Percentiles rank a stretch among this genome's conserved stretches.
These are phyloP conservation scores for Acidomyces sp. DNA, from an alignment of 495 filamentous ascomycete species.

Conservation along the genomic window DNA sequence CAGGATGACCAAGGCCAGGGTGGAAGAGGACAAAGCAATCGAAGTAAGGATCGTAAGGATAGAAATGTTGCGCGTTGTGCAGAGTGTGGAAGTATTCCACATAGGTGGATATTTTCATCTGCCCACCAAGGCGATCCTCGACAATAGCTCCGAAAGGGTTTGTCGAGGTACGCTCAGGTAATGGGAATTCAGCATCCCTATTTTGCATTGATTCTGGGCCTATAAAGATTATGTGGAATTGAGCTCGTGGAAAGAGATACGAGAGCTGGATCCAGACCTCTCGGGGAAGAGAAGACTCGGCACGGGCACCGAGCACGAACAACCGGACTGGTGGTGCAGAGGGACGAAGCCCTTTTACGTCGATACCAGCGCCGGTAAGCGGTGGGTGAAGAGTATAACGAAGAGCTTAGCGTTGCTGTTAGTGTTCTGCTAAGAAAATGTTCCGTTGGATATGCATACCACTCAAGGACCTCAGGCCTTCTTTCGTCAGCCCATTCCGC, in stretches of 20 bases:
- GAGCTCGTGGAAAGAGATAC: conserved; percentile 71
- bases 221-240: conserved; percentile 83
- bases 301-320: conserved; percentile 89
- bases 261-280: conserved; percentile 87
- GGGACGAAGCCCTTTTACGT: conserved; percentile 65
- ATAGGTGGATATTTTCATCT: conserved; percentile 90
- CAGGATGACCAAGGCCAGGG: conserved; percentile 86
- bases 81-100: conserved; percentile 98
- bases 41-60: conserved; percentile 94
- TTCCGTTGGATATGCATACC: too few species aligned
- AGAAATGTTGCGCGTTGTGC: conserved; percentile 75
- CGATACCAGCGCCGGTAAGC: conserved; percentile 54
- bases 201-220: conserved; percentile 91
- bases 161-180: conserved; percentile 63
- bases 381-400: conserved; percentile 89
- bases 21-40: conserved; percentile 95
- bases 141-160: conserved; percentile 91
- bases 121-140: conserved; percentile 70
- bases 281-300: conserved; percentile 87
- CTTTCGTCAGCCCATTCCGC: conserved; percentile 56
- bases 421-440: conserved; percentile 15
- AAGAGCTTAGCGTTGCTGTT: conserved; percentile 44
- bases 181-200: conserved; percentile 76
- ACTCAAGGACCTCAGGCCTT: conserved; percentile 84
- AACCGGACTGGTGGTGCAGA: conserved; percentile 77